A percentile compares a stretch with the other conserved stretches of the same genome.
These are phyloP conservation scores for Rhizopogon vulgaris DNA, from an alignment of 768 basidiomycete genomes.

Conservation along the genomic window DNA sequence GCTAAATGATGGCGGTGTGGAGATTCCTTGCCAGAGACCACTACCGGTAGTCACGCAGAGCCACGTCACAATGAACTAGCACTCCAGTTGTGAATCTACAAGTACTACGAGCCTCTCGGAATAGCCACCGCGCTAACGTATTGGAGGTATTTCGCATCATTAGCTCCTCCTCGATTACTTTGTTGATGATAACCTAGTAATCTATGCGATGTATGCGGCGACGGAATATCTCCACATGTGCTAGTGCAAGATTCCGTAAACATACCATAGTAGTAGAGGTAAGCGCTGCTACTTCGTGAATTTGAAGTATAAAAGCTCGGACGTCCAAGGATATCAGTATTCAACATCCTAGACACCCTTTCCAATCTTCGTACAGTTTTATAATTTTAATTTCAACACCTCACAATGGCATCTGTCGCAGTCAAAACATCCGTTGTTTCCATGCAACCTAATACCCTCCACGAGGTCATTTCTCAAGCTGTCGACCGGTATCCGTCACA, in stretches of 20 bases:
- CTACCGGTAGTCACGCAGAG: not conserved
- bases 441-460: conserved; percentile 10
- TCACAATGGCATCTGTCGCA: conserved; percentile 13
- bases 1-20: too few relatives aligned
- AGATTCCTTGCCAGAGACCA: too few relatives aligned
- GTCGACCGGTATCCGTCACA: conserved; percentile 15
- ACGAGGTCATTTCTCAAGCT: conserved; percentile 18
- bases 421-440: conserved; percentile 5
- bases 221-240: too few relatives aligned
- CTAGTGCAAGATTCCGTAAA: not conserved
- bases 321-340: not conserved
- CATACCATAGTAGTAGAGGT: too few relatives aligned
- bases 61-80: not conserved
- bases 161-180: not conserved
- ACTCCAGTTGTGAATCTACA: not conserved
- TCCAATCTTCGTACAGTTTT: not conserved
- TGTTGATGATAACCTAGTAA: not conserved
- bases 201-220: not conserved
- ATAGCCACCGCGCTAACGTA: not conserved
- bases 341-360: not conserved
- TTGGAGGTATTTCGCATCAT: not conserved
- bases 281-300: not conserved
- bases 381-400: not conserved
- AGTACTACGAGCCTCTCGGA: not conserved
- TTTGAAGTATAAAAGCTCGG: conserved; percentile 16